Conservation (phyloP, 768 basidiomycete species). For the Russula dissimulans region DNA sequence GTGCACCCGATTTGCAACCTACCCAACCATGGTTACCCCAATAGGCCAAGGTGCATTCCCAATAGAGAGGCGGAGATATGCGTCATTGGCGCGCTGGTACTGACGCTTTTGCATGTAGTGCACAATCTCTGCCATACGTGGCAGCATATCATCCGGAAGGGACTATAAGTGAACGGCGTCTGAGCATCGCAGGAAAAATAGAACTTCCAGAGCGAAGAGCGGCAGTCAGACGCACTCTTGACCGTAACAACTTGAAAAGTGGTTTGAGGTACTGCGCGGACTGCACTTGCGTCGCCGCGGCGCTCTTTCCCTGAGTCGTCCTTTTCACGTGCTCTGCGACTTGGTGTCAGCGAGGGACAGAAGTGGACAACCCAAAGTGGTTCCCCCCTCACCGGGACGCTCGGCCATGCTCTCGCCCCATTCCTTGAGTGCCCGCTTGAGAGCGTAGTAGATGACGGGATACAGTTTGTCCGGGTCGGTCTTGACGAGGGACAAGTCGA, state of each 20-base stretch:
- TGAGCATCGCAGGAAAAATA: neutral
- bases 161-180: slow-evolving; percentile 34
- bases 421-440: slow-evolving; percentile 88
- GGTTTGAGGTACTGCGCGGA: slow-evolving; percentile 97
- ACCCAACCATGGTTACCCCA: slow-evolving; percentile 99
- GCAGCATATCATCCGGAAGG: slow-evolving; percentile 76
- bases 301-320: slow-evolving; percentile 85
- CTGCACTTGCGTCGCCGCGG: slow-evolving; percentile 91
- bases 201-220: neutral
- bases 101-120: slow-evolving; percentile 94
- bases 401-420: slow-evolving; percentile 96
- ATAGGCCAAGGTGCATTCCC: slow-evolving; percentile 99
- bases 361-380: neutral
- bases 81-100: slow-evolving; percentile 94
- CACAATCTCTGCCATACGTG: slow-evolving; percentile 85
- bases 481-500: slow-evolving; percentile 79
- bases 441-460: slow-evolving; percentile 91
- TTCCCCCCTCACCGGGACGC: slow-evolving; percentile 58
- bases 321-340: slow-evolving; percentile 70
- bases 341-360: neutral
- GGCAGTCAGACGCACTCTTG: slow-evolving; percentile 52
- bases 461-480: slow-evolving; percentile 92
- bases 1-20: slow-evolving; percentile 24
- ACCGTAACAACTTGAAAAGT: slow-evolving; percentile 82
- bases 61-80: slow-evolving; percentile 93